Evolutionary conservation across 1,284 basidiomycete genomes (phyloP).

Genomic region (Caloboletus inedulis): DNA sequence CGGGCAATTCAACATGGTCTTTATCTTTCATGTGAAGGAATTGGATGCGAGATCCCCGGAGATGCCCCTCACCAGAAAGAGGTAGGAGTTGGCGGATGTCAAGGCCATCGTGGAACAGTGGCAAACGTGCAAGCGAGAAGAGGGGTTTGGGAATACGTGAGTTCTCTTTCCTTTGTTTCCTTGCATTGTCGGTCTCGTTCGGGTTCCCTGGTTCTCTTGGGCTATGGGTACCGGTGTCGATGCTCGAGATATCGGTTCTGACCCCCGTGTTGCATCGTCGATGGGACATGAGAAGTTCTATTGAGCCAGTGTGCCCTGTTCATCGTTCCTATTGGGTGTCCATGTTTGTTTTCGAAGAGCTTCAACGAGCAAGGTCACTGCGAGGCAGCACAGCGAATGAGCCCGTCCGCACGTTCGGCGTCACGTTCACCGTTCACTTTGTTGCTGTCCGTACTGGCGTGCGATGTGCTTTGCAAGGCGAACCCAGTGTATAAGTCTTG

Average conservation of each 20-base stretch:
- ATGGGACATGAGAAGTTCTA: conserved; percentile 17
- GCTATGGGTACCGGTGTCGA: neutral
- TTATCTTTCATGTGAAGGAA: conserved; percentile 64
- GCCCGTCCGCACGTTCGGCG: conserved; percentile 4
- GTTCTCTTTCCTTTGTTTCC: conserved; percentile 18
- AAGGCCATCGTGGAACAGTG: conserved; percentile 56
- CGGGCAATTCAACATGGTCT: conserved; percentile 67
- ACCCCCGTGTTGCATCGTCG: conserved; percentile 7
- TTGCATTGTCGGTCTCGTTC: neutral
- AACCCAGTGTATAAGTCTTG: conserved; percentile 16
- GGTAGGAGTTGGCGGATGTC: conserved; percentile 57
- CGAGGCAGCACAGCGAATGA: conserved; percentile 14
- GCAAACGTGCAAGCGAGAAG: conserved; percentile 55
- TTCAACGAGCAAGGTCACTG: conserved; percentile 18
- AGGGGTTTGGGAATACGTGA: conserved; percentile 66
- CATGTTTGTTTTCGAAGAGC: conserved; percentile 1
- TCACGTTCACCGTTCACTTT: conserved; percentile 13
- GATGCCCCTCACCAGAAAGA: conserved; percentile 40
- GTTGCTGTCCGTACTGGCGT: neutral
- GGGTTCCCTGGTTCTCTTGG: conserved; percentile 1
- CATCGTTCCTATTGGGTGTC: conserved; percentile 6
- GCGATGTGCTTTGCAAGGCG: conserved; percentile 20
- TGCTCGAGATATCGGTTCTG: neutral
- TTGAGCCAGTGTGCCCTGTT: conserved; percentile 7
- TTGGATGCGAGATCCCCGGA: conserved; percentile 44